These are phyloP conservation scores for Kwoniella dejecticola DNA, from an alignment of 768 basidiomycete genomes.

Conservation along the genomic window DNA sequence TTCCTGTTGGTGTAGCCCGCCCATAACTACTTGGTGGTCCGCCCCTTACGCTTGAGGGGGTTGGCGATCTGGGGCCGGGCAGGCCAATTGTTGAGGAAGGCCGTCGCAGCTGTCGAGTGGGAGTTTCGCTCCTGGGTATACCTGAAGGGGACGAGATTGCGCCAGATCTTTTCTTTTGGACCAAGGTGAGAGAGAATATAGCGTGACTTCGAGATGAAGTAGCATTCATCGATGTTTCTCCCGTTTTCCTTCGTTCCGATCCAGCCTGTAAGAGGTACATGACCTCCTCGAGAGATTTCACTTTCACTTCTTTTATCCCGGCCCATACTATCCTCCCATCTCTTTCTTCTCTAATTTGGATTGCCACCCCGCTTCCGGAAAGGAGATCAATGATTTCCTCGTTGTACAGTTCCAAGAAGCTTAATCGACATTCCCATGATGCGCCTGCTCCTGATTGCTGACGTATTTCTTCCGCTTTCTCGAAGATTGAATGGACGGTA, in stretches of 20 bases:
- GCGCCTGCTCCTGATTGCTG: conserved; percentile 65
- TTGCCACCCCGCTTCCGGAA: conserved; percentile 75
- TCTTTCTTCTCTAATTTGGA: conserved; percentile 96
- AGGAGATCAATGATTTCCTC: conserved; percentile 97
- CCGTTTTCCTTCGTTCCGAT: conserved; percentile 85
- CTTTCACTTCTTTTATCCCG: conserved; percentile 86
- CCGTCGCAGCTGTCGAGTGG: conserved; percentile 35
- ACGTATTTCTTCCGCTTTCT: conserved; percentile 73
- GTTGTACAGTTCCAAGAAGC: conserved; percentile 97
- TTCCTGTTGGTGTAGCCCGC: conserved; percentile 20
- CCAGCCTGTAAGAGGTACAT: conserved; percentile 94
- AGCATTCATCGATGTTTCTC: conserved; percentile 98
- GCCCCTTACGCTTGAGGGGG: conserved; percentile 36
- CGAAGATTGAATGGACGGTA: conserved; percentile 85
- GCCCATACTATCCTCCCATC: conserved; percentile 97
- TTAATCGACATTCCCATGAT: conserved; percentile 66
- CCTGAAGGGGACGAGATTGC: conserved; percentile 5
- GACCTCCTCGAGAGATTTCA: conserved; percentile 81
- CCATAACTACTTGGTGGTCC: conserved; percentile 41
- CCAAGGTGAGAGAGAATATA: conserved; percentile 93
- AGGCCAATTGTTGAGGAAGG: conserved; percentile 46
- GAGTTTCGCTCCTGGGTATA: conserved; percentile 20
- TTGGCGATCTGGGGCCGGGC: conserved; percentile 32
- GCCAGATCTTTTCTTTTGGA: conserved; percentile 69
- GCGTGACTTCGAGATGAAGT: conserved; percentile 98